Percentiles rank a stretch among this genome's conserved stretches.
phyloP scores from a whole-genome alignment of 2,329 filamentous ascomycete genomes.

The Nannizzia gypsea region DNA sequence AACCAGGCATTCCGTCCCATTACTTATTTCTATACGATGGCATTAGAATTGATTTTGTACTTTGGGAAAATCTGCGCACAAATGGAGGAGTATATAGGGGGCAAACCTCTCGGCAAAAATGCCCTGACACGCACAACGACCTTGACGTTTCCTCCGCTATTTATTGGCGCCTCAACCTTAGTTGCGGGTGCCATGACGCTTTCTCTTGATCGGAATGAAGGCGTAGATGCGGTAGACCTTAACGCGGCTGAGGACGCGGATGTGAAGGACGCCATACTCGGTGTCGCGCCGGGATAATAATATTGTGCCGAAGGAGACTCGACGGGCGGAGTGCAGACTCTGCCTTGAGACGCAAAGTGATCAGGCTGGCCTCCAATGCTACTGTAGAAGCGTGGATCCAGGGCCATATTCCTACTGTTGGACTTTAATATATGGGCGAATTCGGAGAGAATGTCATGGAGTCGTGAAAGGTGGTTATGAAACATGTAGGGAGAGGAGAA shows the following conservation, averaged over 20 bases:
- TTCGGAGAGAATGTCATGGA: conserved; percentile 30
- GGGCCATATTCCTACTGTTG: conserved; percentile 29
- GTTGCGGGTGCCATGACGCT: conserved; percentile 45
- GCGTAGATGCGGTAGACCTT: conserved; percentile 61
- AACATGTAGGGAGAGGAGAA: conserved; percentile 24
- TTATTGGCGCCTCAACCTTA: conserved; percentile 30
- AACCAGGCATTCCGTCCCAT: conserved; percentile 72
- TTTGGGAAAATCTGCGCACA: not conserved
- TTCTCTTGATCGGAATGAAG: conserved; percentile 63
- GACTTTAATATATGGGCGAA: conserved; percentile 31
- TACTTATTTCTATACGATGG: conserved; percentile 56
- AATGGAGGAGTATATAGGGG: not conserved
- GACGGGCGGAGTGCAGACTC: conserved; percentile 7
- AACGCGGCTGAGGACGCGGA: conserved; percentile 27
- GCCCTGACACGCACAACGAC: conserved; percentile 72
- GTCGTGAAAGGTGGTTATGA: conserved; percentile 27
- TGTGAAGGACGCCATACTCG: conserved; percentile 25
- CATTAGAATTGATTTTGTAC: conserved; percentile 4
- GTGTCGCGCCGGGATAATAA: conserved; percentile 26
- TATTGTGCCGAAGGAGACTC: conserved; percentile 18
- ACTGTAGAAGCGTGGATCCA: conserved; percentile 32
- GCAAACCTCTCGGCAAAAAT: conserved; percentile 63
- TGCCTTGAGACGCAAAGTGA: conserved; percentile 7
- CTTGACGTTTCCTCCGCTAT: conserved; percentile 59
- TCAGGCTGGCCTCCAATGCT: conserved; percentile 10